phyloP scores from a whole-genome alignment of 345 rosid genomes.

The Limnanthes douglasii region DNA sequence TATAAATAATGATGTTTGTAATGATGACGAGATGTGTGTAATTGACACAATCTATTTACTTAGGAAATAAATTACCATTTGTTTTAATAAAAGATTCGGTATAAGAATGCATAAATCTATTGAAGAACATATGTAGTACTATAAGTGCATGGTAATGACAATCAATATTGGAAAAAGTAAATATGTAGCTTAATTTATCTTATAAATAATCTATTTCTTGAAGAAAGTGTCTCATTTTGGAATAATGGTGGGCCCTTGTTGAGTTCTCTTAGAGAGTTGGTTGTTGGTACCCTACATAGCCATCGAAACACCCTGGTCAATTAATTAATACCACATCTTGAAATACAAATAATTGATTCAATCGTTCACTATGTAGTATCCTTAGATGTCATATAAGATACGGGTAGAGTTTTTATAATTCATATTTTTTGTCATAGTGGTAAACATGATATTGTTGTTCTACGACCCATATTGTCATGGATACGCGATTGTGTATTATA shows the following conservation, averaged over 20 bases:
- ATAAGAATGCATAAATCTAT: no score
- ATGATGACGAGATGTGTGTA: no score
- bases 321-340: constrained; percentile 72
- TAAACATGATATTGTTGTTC: constrained; percentile 58
- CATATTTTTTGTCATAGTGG: constrained; percentile 64
- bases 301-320: constrained; percentile 60
- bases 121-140: no score
- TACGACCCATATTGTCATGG: constrained; percentile 60
- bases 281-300: constrained; percentile 50
- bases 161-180: no score
- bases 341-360: constrained; percentile 69
- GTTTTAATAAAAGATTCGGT: no score
- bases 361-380: constrained; percentile 85
- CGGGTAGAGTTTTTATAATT: constrained; percentile 82
- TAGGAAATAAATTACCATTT: no score
- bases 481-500: constrained; percentile 33
- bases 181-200: no score
- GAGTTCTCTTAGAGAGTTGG: constrained; percentile 79
- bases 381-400: constrained; percentile 78
- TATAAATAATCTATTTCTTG: constrained; percentile 86
- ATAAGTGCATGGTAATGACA: no score
- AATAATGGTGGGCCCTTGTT: constrained; percentile 76
- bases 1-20: no score
- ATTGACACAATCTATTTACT: no score
- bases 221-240: constrained; percentile 92